Base-by-base conservation (phyloP, 2,329 filamentous ascomycete genomes). In the Talaromyces amestolkiae region DNA sequence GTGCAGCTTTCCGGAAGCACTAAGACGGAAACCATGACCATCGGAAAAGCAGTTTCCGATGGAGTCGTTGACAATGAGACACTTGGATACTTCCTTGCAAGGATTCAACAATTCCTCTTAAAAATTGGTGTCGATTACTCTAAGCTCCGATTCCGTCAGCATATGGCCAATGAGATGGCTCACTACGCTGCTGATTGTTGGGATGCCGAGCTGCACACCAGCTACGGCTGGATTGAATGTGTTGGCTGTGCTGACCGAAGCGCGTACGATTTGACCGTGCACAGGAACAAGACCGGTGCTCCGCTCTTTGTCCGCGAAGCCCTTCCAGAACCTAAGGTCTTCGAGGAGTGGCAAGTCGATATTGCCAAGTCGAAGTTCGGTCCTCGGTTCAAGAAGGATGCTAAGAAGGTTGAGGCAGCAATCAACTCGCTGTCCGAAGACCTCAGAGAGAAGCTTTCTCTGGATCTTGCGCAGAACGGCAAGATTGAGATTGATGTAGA, bases 121-220 rank as follows among this genome's bases (percentile, higher is more conserved):
- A 93, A 90, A 80, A 90, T 99, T 71, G 95, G 95, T 75, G 85
- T 96, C 58, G 94, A 98, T 77, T 84, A 87, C 76, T 86, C 83
- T 70, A 99, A 98, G 84, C 86, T 98, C 72, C 91, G 95, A 63
- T 98, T 98, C 86, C 88, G 95, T 74, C 95, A 99, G 80, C 95
- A 99, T 81, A 97, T 99, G 93, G 86, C 86, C 60, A 91, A 91
- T 72, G 89, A 92, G 76, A 91, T 91, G 89, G 89, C 95, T 17
- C 95, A 99, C 80, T 99, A 99, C 77, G 95, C 95, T 56, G 86
- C 89, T 64, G 95, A 99, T 82, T 99, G 95, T 82, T 98, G 95
- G 95, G 95, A 99, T 79, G 94, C 93, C 15, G 95, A 99, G 79
- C 83, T 99, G 64, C 84, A 91, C 68, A 98, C 92, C 65, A 93